phyloP scores from a whole-genome alignment of 208 protist species.

The Entamoeba invadens region DNA sequence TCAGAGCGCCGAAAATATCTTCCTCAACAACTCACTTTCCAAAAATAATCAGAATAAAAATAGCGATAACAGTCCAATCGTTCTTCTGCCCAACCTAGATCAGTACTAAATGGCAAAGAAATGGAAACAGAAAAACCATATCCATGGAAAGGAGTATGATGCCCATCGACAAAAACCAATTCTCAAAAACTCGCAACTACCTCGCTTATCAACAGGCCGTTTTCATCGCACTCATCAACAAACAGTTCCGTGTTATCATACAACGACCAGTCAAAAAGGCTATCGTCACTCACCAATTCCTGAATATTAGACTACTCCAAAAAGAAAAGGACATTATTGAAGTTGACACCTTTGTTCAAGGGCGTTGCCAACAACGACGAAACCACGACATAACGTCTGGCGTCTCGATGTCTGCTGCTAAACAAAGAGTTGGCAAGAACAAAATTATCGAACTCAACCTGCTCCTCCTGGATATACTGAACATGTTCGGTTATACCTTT shows the following conservation, averaged over 20 bases:
- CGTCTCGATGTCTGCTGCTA: neutral
- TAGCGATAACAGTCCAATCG: no score
- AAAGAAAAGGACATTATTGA: neutral
- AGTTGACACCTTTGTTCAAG: neutral
- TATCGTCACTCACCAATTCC: neutral
- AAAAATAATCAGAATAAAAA: no score
- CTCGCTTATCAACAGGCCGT: neutral
- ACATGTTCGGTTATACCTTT: neutral
- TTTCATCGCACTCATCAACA: neutral
- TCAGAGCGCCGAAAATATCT: no score
- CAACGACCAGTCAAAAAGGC: neutral
- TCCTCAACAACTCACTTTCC: no score
- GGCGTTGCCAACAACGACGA: neutral
- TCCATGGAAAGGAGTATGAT: no score
- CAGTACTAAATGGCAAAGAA: no score
- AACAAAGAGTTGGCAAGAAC: neutral
- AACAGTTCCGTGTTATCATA: neutral
- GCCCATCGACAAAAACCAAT: no score
- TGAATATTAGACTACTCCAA: neutral
- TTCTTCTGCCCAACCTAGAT: no score
- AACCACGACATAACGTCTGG: neutral
- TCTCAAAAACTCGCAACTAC: neutral
- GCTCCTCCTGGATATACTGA: neutral
- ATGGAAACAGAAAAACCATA: no score
- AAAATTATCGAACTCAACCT: neutral